Evolutionary conservation across 768 basidiomycete genomes (phyloP).

Genomic region (Podaxis sp.): DNA sequence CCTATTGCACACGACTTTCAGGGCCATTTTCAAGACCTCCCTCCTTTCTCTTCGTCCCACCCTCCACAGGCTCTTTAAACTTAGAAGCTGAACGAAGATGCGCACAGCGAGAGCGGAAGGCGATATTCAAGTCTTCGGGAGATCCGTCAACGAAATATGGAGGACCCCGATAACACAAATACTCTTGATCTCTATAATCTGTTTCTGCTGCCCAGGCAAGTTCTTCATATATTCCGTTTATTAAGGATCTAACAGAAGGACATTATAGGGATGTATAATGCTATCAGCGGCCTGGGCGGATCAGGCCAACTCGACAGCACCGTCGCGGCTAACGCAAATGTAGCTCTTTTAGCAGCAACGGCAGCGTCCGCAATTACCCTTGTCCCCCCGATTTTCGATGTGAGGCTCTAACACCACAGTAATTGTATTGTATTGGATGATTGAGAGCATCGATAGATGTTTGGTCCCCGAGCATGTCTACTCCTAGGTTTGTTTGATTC

Average conservation of each 20-base stretch:
- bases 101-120: not conserved
- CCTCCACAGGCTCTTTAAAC: not conserved
- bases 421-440: not conserved
- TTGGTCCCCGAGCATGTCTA: constrained; percentile 27
- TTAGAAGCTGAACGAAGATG: not conserved
- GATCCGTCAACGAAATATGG: constrained; percentile 20
- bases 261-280: constrained; percentile 29
- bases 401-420: constrained; percentile 10
- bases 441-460: constrained; percentile 19
- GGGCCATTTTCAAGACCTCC: not conserved
- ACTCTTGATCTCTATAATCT: constrained; percentile 27
- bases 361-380: constrained; percentile 29
- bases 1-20: too few relatives aligned
- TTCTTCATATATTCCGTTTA: not conserved
- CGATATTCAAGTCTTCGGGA: not conserved
- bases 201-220: constrained; percentile 30
- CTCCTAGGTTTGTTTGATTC: constrained; percentile 22
- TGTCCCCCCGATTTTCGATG: constrained; percentile 29
- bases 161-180: constrained; percentile 27
- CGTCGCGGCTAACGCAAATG: constrained; percentile 30
- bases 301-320: constrained; percentile 30
- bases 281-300: constrained; percentile 28
- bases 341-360: constrained; percentile 27
- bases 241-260: not conserved
- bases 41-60: not conserved